These are phyloP conservation scores for Elsinoe ampelina DNA, from an alignment of 2,329 filamentous ascomycete species.

Conservation along the genomic window DNA sequence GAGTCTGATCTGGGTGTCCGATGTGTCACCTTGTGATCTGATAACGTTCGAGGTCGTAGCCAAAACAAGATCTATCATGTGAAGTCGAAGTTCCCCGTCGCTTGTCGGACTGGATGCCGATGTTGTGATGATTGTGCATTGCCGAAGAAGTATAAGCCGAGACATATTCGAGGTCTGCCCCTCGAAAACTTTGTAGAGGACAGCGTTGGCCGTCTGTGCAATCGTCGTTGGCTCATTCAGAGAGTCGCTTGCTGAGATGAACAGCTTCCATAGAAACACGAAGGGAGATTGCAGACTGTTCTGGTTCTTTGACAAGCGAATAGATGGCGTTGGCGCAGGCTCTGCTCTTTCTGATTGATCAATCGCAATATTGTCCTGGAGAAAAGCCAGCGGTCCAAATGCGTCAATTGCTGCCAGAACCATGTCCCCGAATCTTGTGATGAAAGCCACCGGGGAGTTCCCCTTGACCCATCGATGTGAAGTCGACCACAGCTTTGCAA, in stretches of 20 bases:
- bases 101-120: no score
- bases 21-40: neutral
- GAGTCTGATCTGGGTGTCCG: neutral
- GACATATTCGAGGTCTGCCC: conserved; percentile 14
- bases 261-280: conserved; percentile 54
- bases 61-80: neutral
- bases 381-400: conserved; percentile 43
- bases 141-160: conserved; percentile 16
- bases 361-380: conserved; percentile 39
- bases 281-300: conserved; percentile 50
- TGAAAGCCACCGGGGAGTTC: conserved; percentile 30
- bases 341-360: conserved; percentile 53
- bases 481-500: conserved; percentile 59
- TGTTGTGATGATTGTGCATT: conserved; percentile 7
- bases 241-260: conserved; percentile 29
- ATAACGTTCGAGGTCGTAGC: neutral
- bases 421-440: conserved; percentile 43
- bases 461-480: conserved; percentile 36
- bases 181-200: conserved; percentile 12
- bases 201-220: neutral
- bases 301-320: conserved; percentile 45
- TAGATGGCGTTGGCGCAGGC: conserved; percentile 57
- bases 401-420: conserved; percentile 39
- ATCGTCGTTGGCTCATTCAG: conserved; percentile 3
- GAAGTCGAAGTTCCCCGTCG: no score